phyloP scores from a whole-genome alignment of 345 rosid species.

The Citrus unshiu region DNA sequence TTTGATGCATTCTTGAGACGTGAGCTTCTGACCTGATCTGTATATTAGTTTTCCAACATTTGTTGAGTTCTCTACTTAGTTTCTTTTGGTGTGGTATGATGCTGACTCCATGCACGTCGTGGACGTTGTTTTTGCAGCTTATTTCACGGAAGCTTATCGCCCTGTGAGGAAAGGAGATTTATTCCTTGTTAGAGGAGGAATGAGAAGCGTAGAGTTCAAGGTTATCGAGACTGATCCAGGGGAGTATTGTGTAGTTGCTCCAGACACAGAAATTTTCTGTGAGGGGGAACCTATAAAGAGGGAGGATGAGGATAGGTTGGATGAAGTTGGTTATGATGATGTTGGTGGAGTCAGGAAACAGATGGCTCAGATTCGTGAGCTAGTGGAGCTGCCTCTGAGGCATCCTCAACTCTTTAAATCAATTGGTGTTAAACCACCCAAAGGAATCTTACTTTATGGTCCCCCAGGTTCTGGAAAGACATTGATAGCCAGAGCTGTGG shows the following conservation, averaged over 20 bases:
- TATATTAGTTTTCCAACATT: not conserved
- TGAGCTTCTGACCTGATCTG: constrained; percentile 19
- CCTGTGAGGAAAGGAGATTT: constrained; percentile 68
- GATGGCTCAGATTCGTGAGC: constrained; percentile 73
- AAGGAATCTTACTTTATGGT: constrained; percentile 64
- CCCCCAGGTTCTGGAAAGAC: constrained; percentile 65
- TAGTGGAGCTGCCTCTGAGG: constrained; percentile 66
- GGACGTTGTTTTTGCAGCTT: constrained; percentile 35
- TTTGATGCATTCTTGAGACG: constrained; percentile 67
- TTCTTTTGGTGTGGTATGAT: not conserved
- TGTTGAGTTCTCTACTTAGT: not conserved
- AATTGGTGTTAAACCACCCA: constrained; percentile 72
- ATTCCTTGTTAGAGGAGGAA: constrained; percentile 69
- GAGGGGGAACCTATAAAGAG: constrained; percentile 68
- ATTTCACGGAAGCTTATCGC: constrained; percentile 65
- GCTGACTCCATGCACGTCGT: not conserved
- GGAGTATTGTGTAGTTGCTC: constrained; percentile 70
- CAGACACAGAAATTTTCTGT: constrained; percentile 68
- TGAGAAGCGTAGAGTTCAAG: constrained; percentile 71
- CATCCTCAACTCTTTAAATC: constrained; percentile 73
- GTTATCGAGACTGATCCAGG: constrained; percentile 55
- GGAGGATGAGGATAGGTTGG: constrained; percentile 68
- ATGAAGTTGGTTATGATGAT: constrained; percentile 75
- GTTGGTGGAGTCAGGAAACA: constrained; percentile 77
- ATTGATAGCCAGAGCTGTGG: constrained; percentile 63